phyloP scores from a whole-genome alignment of 73 alveolate species.

The Paramecium caudatum region DNA sequence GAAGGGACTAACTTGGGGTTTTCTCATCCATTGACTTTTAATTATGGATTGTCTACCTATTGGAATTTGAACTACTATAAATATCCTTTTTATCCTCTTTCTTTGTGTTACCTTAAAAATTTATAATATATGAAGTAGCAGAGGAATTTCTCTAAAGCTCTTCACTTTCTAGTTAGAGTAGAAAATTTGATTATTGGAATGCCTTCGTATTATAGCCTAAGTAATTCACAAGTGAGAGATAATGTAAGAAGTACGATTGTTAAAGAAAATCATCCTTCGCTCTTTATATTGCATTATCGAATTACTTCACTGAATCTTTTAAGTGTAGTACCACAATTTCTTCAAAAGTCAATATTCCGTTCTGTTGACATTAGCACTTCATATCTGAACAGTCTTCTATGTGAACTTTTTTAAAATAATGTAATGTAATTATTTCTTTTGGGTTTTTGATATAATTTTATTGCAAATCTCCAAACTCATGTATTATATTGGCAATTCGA shows the following conservation, averaged over 20 bases:
- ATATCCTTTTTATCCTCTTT: background rate
- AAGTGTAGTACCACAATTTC: slow-evolving; percentile 3
- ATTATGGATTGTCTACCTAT: background rate
- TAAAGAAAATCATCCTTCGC: background rate
- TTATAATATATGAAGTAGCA: background rate
- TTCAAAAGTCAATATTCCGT: slow-evolving; percentile 32
- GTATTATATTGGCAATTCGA: background rate
- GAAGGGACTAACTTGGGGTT: background rate
- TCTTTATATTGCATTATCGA: background rate
- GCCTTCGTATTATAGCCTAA: slow-evolving; percentile 47
- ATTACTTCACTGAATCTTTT: slow-evolving; percentile 16
- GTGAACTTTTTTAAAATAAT: background rate
- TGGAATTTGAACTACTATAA: background rate
- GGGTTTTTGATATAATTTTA: background rate
- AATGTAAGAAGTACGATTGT: background rate
- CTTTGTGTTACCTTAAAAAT: background rate
- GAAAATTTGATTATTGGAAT: slow-evolving; percentile 32
- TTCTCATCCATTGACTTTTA: slow-evolving; percentile 13
- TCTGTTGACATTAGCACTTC: slow-evolving; percentile 25
- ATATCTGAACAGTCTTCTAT: background rate
- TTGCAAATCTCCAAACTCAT: slow-evolving; percentile 18
- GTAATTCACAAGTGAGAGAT: background rate
- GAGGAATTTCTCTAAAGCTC: background rate
- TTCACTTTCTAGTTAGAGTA: background rate
- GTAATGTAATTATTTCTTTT: background rate